A percentile compares a stretch with the other conserved stretches of the same genome.
These are phyloP conservation scores for Metschnikowia kunwiensis DNA, from an alignment of 805 yeast species.

Conservation along the genomic window DNA sequence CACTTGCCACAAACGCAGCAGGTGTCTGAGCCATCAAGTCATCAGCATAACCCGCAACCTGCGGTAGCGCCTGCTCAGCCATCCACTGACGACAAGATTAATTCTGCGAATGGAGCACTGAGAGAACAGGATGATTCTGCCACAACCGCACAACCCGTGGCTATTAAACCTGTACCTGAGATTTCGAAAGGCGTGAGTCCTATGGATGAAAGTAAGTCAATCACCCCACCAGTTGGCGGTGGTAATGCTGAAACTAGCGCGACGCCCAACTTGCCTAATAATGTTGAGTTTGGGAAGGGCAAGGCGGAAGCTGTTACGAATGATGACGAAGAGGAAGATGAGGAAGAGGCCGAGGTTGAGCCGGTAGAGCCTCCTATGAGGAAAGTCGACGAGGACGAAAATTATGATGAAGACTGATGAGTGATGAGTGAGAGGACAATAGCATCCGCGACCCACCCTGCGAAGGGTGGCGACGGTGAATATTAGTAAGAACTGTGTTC, in stretches of 20 bases:
- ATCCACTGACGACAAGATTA: no score
- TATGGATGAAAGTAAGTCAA: slow-evolving; percentile 1
- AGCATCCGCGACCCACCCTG: no score
- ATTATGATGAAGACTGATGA: slow-evolving; percentile 41
- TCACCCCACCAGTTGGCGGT: slow-evolving; percentile 1
- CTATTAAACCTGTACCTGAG: not conserved
- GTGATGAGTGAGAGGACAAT: no score
- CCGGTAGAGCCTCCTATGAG: slow-evolving; percentile 45
- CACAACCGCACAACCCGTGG: no score
- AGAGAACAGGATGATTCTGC: no score
- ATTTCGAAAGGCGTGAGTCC: slow-evolving; percentile 6
- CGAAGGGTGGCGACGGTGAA: no score
- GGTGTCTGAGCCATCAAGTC: not conserved
- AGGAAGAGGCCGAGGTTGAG: slow-evolving; percentile 25
- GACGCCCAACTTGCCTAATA: slow-evolving; percentile 22
- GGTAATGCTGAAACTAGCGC: not conserved
- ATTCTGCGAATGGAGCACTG: no score
- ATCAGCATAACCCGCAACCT: no score
- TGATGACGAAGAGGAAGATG: slow-evolving; percentile 30
- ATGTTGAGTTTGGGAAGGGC: slow-evolving; percentile 11
- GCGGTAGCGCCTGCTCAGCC: no score
- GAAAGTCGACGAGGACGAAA: slow-evolving; percentile 45
- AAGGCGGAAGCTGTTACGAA: slow-evolving; percentile 10
- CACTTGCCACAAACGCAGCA: not conserved
- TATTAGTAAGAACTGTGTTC: not conserved